Evolutionary conservation across 345 rosid species (phyloP).

Genomic region (Mallotus nudiflorus): DNA sequence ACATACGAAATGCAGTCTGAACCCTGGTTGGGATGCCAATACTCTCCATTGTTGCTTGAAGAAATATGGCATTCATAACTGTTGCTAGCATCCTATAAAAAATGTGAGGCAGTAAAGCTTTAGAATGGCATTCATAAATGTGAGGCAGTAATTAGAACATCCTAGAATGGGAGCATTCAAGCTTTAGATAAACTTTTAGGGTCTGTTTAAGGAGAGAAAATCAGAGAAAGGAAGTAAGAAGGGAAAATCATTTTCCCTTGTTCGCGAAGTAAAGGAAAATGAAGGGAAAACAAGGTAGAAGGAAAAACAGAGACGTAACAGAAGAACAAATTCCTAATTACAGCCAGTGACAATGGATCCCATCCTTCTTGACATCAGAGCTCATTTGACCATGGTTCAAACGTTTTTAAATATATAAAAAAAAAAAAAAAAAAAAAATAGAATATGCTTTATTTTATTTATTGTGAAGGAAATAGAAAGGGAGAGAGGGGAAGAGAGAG

Average conservation of each 20-base stretch:
- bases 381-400: neutral
- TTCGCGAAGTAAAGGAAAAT: no score
- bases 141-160: neutral
- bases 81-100: constrained; percentile 86
- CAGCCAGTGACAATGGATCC: no score
- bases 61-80: constrained; percentile 94
- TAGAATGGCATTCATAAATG: neutral
- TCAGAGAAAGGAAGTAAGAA: neutral
- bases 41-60: constrained; percentile 97
- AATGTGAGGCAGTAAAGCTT: neutral
- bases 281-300: no score
- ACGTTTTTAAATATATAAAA: neutral
- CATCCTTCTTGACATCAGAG: neutral
- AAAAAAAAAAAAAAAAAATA: neutral
- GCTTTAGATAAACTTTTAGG: neutral
- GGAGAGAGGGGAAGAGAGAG: neutral
- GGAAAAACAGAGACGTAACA: no score
- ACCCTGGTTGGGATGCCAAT: constrained; percentile 93
- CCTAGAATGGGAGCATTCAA: neutral
- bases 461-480: no score
- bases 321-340: no score
- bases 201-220: neutral
- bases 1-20: constrained; percentile 94
- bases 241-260: no score
- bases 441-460: neutral